Conservation (phyloP, 768 basidiomycete species). For the Inosperma sp. region DNA sequence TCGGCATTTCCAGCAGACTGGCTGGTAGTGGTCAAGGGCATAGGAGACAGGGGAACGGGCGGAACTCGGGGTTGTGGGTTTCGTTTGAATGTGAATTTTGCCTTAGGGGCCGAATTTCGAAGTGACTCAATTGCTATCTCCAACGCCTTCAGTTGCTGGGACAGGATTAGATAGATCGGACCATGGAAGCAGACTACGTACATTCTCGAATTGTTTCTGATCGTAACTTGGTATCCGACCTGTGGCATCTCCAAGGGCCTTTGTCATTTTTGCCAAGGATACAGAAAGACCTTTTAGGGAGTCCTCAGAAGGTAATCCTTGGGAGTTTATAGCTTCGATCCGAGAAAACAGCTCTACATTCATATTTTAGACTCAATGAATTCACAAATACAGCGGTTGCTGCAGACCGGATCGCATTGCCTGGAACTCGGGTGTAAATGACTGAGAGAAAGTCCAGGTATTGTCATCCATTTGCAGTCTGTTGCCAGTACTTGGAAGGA, state of each 20-base stretch:
- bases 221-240: conserved; percentile 67
- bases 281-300: conserved; percentile 41
- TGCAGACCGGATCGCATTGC: conserved; percentile 46
- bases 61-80: conserved; percentile 21
- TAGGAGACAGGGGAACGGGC: conserved; percentile 8
- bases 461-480: conserved; percentile 25
- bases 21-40: background rate
- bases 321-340: conserved; percentile 37
- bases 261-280: conserved; percentile 56
- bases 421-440: conserved; percentile 50
- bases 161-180: background rate
- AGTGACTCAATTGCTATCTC: conserved; percentile 53
- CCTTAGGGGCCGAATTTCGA: conserved; percentile 43
- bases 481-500: no score
- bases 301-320: conserved; percentile 28
- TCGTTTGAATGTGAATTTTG: conserved; percentile 65
- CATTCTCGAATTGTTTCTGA: conserved; percentile 66
- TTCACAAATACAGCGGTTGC: conserved; percentile 12
- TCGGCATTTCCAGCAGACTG: background rate
- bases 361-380: conserved; percentile 7
- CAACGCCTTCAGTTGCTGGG: conserved; percentile 62
- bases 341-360: conserved; percentile 45
- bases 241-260: conserved; percentile 58
- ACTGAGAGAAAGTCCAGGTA: conserved; percentile 45
- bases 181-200: conserved; percentile 30